Evolutionary conservation across 163 green algal genomes (phyloP), one percentile per base, ranked within the genome.

Genomic region (Chloromonas sp.): DNA sequence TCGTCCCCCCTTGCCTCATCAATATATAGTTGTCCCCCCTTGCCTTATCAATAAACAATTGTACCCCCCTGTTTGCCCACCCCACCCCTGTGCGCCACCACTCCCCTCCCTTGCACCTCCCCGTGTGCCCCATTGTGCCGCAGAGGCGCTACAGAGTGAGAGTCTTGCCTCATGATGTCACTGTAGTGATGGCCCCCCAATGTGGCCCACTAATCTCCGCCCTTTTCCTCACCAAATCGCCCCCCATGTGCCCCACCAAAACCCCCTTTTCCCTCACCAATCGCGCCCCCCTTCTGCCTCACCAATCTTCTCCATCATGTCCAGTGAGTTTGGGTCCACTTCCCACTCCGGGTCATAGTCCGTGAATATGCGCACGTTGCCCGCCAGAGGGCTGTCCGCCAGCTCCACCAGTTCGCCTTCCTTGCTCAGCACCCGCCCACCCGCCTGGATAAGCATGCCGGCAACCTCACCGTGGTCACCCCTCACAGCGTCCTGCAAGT

Each of bases 341-440:
- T 98, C 96, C 95, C 95, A 98, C 84, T 97, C 95, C 0, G 91
- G 91, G 82, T 95, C 92, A 60, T 91, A 90, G 79, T 94, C 89
- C 1, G 90, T 89, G 85, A 95, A 93, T 58, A 95, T 91, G 36
- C 91, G 87, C 14, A 93, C 92, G 71, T 95, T 93, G 71, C 90
- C 89, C 1, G 90, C 90, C 81, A 97, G 88, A 8, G 86, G 84
- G 0, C 88, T 94, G 60, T 94, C 87, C 0, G 85, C 85, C 79
- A 94, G 84, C 0, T 91, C 85, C 61, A 93, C 86, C 78, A 93
- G 85, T 85, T 91, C 78, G 0, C 84, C 82, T 57, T 87, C 77
- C 14, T 86, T 89, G 66, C 79, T 74, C 80, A 86, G 85, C 13
- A 98, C 90, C 85, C 94, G 94, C 60, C 89, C 95, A 3, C 94